Percentiles rank a stretch among this genome's conserved stretches.
These are phyloP conservation scores for Aspergillus floridensis DNA, from an alignment of 2,329 filamentous ascomycete genomes.

Conservation along the genomic window DNA sequence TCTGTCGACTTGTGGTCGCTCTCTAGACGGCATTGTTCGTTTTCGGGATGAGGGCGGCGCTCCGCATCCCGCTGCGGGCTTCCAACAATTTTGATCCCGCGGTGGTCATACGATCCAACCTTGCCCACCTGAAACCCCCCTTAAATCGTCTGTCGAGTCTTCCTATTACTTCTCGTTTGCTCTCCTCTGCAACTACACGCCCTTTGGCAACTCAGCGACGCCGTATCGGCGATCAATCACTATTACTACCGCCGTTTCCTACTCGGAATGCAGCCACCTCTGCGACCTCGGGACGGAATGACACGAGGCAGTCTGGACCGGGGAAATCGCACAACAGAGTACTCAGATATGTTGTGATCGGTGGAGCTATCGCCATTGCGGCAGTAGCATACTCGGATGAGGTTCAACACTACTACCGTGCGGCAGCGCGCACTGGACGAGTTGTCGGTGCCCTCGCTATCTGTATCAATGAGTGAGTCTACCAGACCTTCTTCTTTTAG, in stretches of 20 bases:
- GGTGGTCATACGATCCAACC: conserved; percentile 26
- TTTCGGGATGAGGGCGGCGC: conserved; percentile 35
- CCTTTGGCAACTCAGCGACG: neutral
- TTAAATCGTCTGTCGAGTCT: conserved; percentile 1
- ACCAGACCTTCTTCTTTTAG: neutral
- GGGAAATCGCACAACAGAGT: conserved; percentile 22
- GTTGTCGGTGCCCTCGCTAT: conserved; percentile 72
- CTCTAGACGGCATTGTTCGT: conserved; percentile 17
- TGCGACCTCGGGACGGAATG: conserved; percentile 10
- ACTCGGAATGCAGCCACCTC: neutral
- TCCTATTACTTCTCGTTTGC: neutral
- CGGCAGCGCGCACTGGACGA: conserved; percentile 72
- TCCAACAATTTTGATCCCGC: conserved; percentile 29
- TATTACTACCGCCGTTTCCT: neutral
- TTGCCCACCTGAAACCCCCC: conserved; percentile 13
- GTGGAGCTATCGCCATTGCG: conserved; percentile 40
- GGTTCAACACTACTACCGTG: conserved; percentile 72
- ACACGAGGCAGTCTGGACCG: conserved; percentile 11
- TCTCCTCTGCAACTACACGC: neutral
- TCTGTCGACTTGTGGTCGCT: conserved; percentile 13
- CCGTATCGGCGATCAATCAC: neutral
- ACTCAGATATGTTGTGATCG: conserved; percentile 34
- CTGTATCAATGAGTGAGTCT: conserved; percentile 80
- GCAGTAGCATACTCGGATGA: conserved; percentile 59
- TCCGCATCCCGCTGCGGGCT: conserved; percentile 34